These are phyloP conservation scores for Singerocomus inundabilis DNA, from an alignment of 1,284 basidiomycete genomes.

Conservation along the genomic window DNA sequence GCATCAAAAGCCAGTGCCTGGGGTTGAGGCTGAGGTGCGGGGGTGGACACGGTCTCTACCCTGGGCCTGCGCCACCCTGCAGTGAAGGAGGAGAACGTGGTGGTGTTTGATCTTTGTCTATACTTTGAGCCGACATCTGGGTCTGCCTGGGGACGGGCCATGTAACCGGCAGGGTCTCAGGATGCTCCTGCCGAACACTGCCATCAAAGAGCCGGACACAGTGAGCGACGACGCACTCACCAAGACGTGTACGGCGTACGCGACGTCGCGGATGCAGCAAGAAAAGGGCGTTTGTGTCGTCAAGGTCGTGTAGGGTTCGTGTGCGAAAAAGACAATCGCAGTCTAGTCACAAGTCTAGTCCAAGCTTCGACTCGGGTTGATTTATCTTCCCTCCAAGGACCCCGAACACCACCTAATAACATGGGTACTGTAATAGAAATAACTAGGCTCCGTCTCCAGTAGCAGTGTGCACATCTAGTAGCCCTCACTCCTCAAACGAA, in stretches of 20 bases:
- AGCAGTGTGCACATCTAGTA: background rate
- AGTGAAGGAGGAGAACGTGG: slow-evolving; percentile 37
- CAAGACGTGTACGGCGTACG: slow-evolving; percentile 7
- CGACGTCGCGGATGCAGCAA: slow-evolving; percentile 6
- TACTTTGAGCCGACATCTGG: slow-evolving; percentile 34
- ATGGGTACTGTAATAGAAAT: background rate
- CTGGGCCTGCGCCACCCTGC: slow-evolving; percentile 43
- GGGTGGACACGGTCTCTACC: slow-evolving; percentile 33
- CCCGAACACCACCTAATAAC: slow-evolving; percentile 26
- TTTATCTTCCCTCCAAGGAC: slow-evolving; percentile 20
- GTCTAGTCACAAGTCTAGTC: background rate
- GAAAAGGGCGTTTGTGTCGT: slow-evolving; percentile 6
- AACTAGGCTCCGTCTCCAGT: background rate
- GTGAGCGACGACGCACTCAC: slow-evolving; percentile 16
- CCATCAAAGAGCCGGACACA: slow-evolving; percentile 6
- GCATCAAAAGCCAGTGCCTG: slow-evolving; percentile 41
- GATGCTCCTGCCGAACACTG: slow-evolving; percentile 8
- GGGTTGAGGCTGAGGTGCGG: slow-evolving; percentile 20
- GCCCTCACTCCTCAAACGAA: slow-evolving; percentile 13
- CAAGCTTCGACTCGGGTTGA: background rate
- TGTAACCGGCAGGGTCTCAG: slow-evolving; percentile 16
- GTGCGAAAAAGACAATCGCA: background rate
- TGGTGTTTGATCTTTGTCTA: slow-evolving; percentile 47
- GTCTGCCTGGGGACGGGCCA: slow-evolving; percentile 38
- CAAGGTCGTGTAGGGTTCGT: slow-evolving; percentile 22